Conservation (phyloP, 495 filamentous ascomycete species). For the Copromyces sp. region DNA sequence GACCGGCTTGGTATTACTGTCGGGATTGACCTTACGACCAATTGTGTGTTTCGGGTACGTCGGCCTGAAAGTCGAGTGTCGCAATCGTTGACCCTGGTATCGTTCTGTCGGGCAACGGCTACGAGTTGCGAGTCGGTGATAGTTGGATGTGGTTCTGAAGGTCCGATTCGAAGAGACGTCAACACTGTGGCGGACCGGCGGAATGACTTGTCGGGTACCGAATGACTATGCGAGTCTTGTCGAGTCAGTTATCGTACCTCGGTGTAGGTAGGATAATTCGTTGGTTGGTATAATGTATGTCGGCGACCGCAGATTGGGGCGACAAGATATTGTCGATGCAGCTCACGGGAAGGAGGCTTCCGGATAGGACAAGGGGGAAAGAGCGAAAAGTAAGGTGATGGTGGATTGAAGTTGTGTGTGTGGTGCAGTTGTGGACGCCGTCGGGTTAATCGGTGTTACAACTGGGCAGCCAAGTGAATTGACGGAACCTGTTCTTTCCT, state of each 20-base stretch:
- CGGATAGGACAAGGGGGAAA: background rate
- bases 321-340: background rate
- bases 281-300: background rate
- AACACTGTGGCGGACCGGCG: background rate
- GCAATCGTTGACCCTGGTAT: background rate
- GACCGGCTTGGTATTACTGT: background rate
- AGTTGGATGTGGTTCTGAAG: background rate
- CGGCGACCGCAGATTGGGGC: background rate
- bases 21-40: background rate
- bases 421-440: background rate
- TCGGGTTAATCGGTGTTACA: background rate
- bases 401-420: background rate
- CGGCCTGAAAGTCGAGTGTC: background rate
- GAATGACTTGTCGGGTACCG: background rate
- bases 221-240: background rate
- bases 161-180: background rate
- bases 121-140: background rate
- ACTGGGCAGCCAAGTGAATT: background rate
- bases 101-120: background rate
- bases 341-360: background rate
- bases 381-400: background rate
- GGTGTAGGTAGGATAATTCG: background rate
- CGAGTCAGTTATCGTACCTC: background rate
- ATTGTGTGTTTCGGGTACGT: background rate
- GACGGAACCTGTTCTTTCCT: too few relatives aligned